These are phyloP conservation scores for Camellia sinensis DNA, from an alignment of 148 eudicot genomes.

Conservation along the genomic window DNA sequence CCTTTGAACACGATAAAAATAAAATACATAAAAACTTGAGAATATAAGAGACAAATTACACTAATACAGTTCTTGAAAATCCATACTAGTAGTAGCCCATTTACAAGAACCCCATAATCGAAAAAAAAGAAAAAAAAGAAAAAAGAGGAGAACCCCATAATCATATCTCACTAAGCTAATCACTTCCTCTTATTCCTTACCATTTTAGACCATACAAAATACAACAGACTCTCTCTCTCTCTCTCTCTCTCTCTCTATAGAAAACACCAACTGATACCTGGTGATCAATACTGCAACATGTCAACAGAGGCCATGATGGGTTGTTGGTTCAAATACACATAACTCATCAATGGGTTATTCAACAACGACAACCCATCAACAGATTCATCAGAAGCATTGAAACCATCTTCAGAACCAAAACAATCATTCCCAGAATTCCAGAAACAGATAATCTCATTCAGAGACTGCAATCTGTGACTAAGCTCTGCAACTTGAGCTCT, in stretches of 20 bases:
- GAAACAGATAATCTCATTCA: slow-evolving; percentile 45
- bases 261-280: not conserved
- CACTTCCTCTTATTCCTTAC: not conserved
- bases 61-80: not conserved
- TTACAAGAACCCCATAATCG: slow-evolving; percentile 19
- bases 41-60: slow-evolving; percentile 8
- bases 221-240: not conserved
- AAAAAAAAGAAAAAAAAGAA: no score
- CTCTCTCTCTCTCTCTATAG: not conserved
- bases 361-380: slow-evolving; percentile 14
- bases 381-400: slow-evolving; percentile 3
- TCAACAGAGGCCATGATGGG: slow-evolving; percentile 57
- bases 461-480: slow-evolving; percentile 48
- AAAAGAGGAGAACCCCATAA: not conserved
- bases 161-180: not conserved
- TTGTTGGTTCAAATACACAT: slow-evolving; percentile 40
- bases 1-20: no score
- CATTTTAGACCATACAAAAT: not conserved
- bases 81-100: slow-evolving; percentile 12
- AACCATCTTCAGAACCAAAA: slow-evolving; percentile 23
- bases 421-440: slow-evolving; percentile 17
- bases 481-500: slow-evolving; percentile 73
- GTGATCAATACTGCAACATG: slow-evolving; percentile 35
- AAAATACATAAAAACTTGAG: no score
- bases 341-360: slow-evolving; percentile 46